These are phyloP conservation scores for Aspergillus fischeri DNA, from an alignment of 2,329 filamentous ascomycete species.

Conservation along the genomic window DNA sequence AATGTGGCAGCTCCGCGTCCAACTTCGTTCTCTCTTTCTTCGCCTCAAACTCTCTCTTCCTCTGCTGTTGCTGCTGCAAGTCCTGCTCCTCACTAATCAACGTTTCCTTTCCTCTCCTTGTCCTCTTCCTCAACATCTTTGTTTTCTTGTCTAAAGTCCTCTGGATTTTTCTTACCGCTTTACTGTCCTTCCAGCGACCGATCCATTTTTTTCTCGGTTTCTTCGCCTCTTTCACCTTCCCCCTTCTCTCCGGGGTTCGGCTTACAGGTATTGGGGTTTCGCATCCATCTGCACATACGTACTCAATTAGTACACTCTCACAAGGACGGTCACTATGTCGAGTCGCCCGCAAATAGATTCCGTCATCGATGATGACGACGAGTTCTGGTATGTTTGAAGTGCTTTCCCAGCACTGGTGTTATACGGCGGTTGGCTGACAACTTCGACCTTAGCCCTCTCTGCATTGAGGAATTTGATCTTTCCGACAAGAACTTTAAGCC, in stretches of 20 bases:
- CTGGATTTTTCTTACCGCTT: conserved; percentile 11
- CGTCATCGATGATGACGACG: conserved; percentile 49
- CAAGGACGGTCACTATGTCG: conserved; percentile 36
- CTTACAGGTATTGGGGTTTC: conserved; percentile 20
- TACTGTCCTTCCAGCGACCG: background rate
- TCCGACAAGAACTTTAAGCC: conserved; percentile 96
- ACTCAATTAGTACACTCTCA: conserved; percentile 19
- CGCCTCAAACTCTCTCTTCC: conserved; percentile 18
- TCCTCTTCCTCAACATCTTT: conserved; percentile 10
- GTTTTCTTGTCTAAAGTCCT: conserved; percentile 8
- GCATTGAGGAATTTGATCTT: conserved; percentile 97
- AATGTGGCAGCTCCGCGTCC: conserved; percentile 14
- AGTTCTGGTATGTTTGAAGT: conserved; percentile 39
- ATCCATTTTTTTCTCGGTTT: conserved; percentile 20
- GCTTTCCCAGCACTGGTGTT: background rate
- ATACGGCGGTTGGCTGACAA: conserved; percentile 18
- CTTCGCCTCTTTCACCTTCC: conserved; percentile 17
- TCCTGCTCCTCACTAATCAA: conserved; percentile 6
- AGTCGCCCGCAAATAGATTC: conserved; percentile 44
- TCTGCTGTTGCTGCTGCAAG: conserved; percentile 10
- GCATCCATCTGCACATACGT: conserved; percentile 17
- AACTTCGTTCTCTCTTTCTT: conserved; percentile 18
- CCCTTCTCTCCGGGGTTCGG: conserved; percentile 9
- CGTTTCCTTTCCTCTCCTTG: conserved; percentile 16
- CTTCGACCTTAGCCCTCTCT: conserved; percentile 68